These are phyloP conservation scores for Penicillium sp. DNA, from an alignment of 2,329 filamentous ascomycete species.

Conservation along the genomic window DNA sequence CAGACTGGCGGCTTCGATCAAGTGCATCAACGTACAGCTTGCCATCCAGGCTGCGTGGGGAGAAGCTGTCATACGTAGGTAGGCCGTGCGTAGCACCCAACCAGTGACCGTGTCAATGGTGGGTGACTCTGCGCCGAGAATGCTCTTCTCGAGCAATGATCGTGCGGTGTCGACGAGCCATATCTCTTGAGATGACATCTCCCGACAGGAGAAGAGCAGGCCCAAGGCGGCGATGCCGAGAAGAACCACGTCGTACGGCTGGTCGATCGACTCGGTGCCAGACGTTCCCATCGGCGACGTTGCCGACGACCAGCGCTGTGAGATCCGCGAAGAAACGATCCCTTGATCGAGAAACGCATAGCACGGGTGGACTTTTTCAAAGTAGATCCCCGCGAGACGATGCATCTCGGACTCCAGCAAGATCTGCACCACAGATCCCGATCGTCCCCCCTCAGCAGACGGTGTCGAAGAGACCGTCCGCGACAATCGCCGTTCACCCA, in stretches of 20 bases:
- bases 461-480: slow-evolving; percentile 9
- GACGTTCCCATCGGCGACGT: slow-evolving; percentile 12
- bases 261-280: slow-evolving; percentile 13
- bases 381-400: slow-evolving; percentile 44
- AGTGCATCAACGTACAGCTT: slow-evolving; percentile 53
- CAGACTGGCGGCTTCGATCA: slow-evolving; percentile 48
- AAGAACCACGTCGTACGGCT: slow-evolving; percentile 45
- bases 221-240: slow-evolving; percentile 53
- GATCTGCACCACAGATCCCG: slow-evolving; percentile 39
- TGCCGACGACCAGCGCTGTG: slow-evolving; percentile 25
- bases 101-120: slow-evolving; percentile 30
- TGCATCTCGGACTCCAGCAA: slow-evolving; percentile 46
- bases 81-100: slow-evolving; percentile 51
- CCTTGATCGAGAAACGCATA: slow-evolving; percentile 46
- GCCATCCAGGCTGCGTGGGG: slow-evolving; percentile 52
- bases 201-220: slow-evolving; percentile 45
- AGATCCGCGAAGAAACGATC: slow-evolving; percentile 21
- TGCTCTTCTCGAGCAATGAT: slow-evolving; percentile 41
- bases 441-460: neutral
- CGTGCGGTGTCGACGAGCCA: slow-evolving; percentile 45
- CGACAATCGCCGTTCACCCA: slow-evolving; percentile 26
- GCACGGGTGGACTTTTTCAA: slow-evolving; percentile 48
- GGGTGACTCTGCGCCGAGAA: slow-evolving; percentile 20
- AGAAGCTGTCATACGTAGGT: slow-evolving; percentile 49
- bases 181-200: slow-evolving; percentile 39